Base-by-base conservation (phyloP, 2,329 filamentous ascomycete species). In the Alternaria sp. region DNA sequence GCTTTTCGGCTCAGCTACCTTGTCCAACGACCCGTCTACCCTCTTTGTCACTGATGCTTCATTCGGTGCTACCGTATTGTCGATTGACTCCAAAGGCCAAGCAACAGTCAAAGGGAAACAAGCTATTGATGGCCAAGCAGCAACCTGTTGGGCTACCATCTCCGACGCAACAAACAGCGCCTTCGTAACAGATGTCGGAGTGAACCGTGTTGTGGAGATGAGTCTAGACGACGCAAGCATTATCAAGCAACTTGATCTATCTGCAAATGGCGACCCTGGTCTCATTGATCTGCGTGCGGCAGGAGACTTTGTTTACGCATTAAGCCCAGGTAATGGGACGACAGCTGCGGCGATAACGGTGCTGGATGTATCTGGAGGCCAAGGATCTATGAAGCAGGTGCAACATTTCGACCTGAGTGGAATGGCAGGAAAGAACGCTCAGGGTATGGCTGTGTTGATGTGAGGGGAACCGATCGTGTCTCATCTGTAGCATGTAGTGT, bases 101-200 rank as follows among this genome's bases (percentile, higher is more conserved):
- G 80, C 80, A 1, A 73, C 76, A 0, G 69, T 82, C 0, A 74
- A 77, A 36, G 78, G 76, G 18, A 56, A 53, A 48, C 76, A 78
- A n/a, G 65, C 70, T 1, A 76, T 90, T 12, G 75, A 77, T 0
- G 84, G 80, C 38, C 87, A 90, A 68, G 73, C 62, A 7, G 85
- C 85, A 1, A 87, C 85, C 0, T 90, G 87, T 73, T 90, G 87
- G 87, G 81, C 79, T 0, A 79, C 85, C 1, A 78, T 88, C 41
- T 85, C 84, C 0, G 59, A 75, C 0, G 72, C 75, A 0, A 86
- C 85, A 0, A 75, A 79, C 8, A 85, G 81, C 0, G 85, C 84
- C 0, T 90, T 87, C 59, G 85, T 90, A 4, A 85, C 86, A 0
- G 88, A 90, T 63, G 85, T 84, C 0, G 83, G 59, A 0, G 66